phyloP scores from a whole-genome alignment of 2,329 filamentous ascomycete genomes.

The Cytospora schulzeri region DNA sequence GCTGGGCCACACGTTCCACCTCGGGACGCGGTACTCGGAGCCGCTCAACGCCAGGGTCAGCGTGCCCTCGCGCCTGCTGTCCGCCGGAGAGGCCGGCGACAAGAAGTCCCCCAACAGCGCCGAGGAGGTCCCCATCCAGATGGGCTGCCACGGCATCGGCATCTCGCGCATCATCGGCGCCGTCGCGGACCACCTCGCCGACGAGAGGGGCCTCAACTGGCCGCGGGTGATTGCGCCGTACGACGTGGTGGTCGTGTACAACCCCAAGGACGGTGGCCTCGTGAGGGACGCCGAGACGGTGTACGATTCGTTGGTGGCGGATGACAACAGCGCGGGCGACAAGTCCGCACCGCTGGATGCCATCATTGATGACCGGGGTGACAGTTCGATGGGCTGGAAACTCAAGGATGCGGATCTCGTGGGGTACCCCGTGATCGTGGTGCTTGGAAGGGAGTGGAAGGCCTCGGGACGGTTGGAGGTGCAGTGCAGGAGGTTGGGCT shows the following conservation, averaged over 20 bases:
- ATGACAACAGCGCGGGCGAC: no score
- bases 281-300: slow-evolving; percentile 56
- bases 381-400: slow-evolving; percentile 74
- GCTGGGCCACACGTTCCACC: slow-evolving; percentile 91
- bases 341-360: slow-evolving; percentile 53
- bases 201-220: slow-evolving; percentile 81
- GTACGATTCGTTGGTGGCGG: slow-evolving; percentile 61
- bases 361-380: slow-evolving; percentile 72
- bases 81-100: slow-evolving; percentile 23
- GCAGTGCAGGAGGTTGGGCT: slow-evolving; percentile 70
- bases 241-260: slow-evolving; percentile 68
- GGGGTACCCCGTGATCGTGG: slow-evolving; percentile 81
- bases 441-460: slow-evolving; percentile 74
- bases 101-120: not conserved
- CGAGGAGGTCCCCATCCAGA: slow-evolving; percentile 66
- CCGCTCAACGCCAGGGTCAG: slow-evolving; percentile 69
- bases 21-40: slow-evolving; percentile 84
- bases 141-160: slow-evolving; percentile 97
- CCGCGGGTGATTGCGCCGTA: slow-evolving; percentile 84
- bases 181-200: slow-evolving; percentile 74
- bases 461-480: slow-evolving; percentile 67
- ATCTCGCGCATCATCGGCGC: slow-evolving; percentile 89
- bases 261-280: slow-evolving; percentile 40
- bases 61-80: slow-evolving; percentile 38
- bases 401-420: slow-evolving; percentile 86